Base-by-base conservation (phyloP, 2,329 filamentous ascomycete species). In the Pyrenophora graminea region DNA sequence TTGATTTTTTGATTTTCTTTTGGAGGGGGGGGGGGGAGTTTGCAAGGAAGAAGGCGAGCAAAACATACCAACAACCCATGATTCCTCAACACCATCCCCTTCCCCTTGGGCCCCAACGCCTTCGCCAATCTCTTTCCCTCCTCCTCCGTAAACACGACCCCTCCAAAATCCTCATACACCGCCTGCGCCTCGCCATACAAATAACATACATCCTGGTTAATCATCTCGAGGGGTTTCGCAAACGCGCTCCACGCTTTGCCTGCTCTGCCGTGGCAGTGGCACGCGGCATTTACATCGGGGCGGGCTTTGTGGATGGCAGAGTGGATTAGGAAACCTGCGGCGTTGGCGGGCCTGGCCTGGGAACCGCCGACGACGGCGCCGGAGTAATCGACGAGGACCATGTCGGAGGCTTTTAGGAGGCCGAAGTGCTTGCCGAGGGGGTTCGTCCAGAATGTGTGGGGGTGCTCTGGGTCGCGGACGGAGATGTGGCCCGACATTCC, bases 161-260 rank as follows among this genome's bases (percentile, higher is more conserved):
- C 85, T 3, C 84, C 85, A 64, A 86, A 88, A 6, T 82, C 80
- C 13, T 81, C 71, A 66, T 89, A 89, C 2, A 89, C 84, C 8
- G 80, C 80, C 62, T 88, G 85, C 4, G 82, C 80, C 15, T 84
- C 79, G 23, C 77, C 77, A 69, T 88, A 82, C 56, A 90, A 80
- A 59, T 83, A 84, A 63, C 82, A 83, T 3, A 86, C 80, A 68
- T 85, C 87, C 73, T 85, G 86, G 45, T 83, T 88, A 47, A 90
- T 75, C 86, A 90, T 90, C 53, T 89, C 86, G 15, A 90, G 75
- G 2, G 81, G 82, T 21, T 75, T 77, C 1, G 79, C 85, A 64
- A 90, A 90, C 1, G 79, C 77, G 45, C 80, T 83, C 85, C 86
- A 90, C 1, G 87, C 86, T 39, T 86, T 84, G 0, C 87, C 88